Evolutionary conservation across 306 rosid species (phyloP).

Genomic region (Psophocarpus tetragonolobus): DNA sequence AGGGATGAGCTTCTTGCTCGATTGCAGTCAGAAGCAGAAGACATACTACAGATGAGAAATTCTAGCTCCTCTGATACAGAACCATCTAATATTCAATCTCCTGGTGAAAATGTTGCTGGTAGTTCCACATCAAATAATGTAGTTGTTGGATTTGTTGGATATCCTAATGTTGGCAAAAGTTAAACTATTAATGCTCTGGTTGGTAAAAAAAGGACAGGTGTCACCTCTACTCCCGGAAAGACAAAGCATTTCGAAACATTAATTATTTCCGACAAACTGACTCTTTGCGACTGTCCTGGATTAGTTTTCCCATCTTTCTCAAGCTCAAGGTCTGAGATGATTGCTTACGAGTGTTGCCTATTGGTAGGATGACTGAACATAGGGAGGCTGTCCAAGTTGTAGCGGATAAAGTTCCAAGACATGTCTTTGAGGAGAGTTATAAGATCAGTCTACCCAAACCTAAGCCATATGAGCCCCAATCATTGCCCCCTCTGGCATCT

Average conservation of each 20-base stretch:
- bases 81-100: constrained; percentile 32
- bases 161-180: constrained; percentile 90
- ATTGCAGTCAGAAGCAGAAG: constrained; percentile 74
- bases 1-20: constrained; percentile 76
- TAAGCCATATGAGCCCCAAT: constrained; percentile 66
- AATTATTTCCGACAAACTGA: constrained; percentile 70
- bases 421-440: constrained; percentile 58
- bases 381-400: constrained; percentile 79
- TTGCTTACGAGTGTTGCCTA: constrained; percentile 80
- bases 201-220: constrained; percentile 77
- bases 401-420: constrained; percentile 64
- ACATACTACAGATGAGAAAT: constrained; percentile 49
- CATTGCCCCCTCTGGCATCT: constrained; percentile 71
- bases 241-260: constrained; percentile 87
- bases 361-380: constrained; percentile 77
- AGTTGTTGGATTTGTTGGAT: constrained; percentile 82
- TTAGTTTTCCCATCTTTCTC: constrained; percentile 84
- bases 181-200: constrained; percentile 86
- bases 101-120: constrained; percentile 35
- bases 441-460: constrained; percentile 71
- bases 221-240: constrained; percentile 89
- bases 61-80: constrained; percentile 35
- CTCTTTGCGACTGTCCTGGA: constrained; percentile 86
- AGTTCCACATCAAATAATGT: constrained; percentile 47
- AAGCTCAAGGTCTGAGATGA: constrained; percentile 78